These are phyloP conservation scores for Aspergillus udagawae DNA, from an alignment of 2,329 filamentous ascomycete genomes.

Conservation along the genomic window DNA sequence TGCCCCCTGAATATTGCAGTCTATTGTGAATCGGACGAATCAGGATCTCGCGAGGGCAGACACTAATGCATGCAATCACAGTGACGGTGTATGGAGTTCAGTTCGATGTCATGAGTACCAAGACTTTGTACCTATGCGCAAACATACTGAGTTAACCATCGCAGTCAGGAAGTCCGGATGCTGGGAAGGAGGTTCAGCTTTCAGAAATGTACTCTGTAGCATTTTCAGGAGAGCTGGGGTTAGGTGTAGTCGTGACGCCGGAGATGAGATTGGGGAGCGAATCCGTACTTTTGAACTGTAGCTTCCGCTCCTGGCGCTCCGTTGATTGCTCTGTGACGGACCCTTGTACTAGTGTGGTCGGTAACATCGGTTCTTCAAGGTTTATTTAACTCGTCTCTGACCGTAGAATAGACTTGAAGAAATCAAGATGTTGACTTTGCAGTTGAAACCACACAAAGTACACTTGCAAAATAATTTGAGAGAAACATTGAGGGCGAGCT, in stretches of 20 bases:
- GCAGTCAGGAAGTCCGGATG: neutral
- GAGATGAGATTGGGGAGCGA: neutral
- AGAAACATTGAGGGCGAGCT: neutral
- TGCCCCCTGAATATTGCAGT: neutral
- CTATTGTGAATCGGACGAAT: conserved; percentile 7
- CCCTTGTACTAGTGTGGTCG: neutral
- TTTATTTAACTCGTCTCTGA: neutral
- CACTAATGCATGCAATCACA: conserved; percentile 18
- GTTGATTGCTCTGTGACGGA: neutral
- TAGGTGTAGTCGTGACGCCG: neutral
- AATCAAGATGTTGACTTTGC: neutral
- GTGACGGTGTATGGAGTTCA: neutral
- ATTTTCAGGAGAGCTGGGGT: neutral
- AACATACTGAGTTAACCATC: neutral
- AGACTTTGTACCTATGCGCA: neutral
- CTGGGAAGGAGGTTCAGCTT: neutral
- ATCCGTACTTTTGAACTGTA: neutral
- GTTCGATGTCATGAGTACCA: neutral
- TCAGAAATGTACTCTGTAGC: neutral
- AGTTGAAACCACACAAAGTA: neutral
- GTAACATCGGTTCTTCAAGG: neutral
- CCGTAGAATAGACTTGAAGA: neutral
- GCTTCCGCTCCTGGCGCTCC: neutral
- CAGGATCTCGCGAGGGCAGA: neutral
- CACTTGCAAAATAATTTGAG: neutral